A percentile compares a stretch with the other conserved stretches of the same genome.
Evolutionary conservation across 1,284 basidiomycete genomes (phyloP).

Genomic region (Malassezia vespertilionis): DNA sequence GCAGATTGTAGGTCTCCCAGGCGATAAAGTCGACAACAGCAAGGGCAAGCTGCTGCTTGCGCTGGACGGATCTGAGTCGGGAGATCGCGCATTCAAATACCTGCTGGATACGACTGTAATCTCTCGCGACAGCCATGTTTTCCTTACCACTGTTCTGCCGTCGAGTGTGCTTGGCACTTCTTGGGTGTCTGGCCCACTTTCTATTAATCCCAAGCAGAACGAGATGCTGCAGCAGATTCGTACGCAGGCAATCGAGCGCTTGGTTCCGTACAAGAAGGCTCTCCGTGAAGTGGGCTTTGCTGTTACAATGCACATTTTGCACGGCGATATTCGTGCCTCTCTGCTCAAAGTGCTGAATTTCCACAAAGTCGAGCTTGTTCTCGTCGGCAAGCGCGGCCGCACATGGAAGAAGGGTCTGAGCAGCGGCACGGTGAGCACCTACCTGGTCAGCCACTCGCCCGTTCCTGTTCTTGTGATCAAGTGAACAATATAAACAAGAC

Average conservation of each 20-base stretch:
- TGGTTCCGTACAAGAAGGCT: constrained; percentile 36
- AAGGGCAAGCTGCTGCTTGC: constrained; percentile 35
- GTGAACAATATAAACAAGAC: constrained; percentile 17
- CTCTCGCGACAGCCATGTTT: constrained; percentile 28
- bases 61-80: constrained; percentile 41
- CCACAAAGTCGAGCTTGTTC: constrained; percentile 32
- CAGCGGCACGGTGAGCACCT: constrained; percentile 30
- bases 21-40: constrained; percentile 21
- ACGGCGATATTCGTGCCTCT: constrained; percentile 34
- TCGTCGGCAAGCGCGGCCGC: constrained; percentile 31
- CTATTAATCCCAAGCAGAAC: constrained; percentile 43
- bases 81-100: constrained; percentile 39
- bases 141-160: constrained; percentile 36
- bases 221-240: constrained; percentile 36
- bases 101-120: constrained; percentile 30
- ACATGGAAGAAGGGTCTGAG: constrained; percentile 29
- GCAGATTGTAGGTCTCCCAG: constrained; percentile 36
- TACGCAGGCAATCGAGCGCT: constrained; percentile 33
- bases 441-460: constrained; percentile 35
- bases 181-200: constrained; percentile 39
- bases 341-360: constrained; percentile 32
- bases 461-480: constrained; percentile 43
- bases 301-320: constrained; percentile 41
- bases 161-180: constrained; percentile 37
- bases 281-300: constrained; percentile 31